Evolutionary conservation across 2,329 filamentous ascomycete species (phyloP), one percentile per base, ranked within the genome.

Genomic region (Verticillium nonalfalfae): DNA sequence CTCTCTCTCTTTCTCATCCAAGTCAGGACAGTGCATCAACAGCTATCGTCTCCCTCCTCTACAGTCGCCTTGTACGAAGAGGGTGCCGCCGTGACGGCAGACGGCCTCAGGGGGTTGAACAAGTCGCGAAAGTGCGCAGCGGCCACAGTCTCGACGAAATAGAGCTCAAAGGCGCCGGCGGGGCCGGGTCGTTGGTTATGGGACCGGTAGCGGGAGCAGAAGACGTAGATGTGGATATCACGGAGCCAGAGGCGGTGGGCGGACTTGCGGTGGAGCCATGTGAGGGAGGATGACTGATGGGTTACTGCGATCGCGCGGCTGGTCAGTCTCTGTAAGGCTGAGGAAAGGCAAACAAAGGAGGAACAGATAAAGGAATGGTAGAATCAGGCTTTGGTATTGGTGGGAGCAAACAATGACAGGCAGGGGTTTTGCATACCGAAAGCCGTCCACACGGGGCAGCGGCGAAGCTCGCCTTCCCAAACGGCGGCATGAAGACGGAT

Each of bases 361-460:
- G 18, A 18, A 34, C 2, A 45, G 15, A 3, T n/a, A 36, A 26
- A 10, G 45, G 34, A 4, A 10, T 4, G 21, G 11, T 11, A 31
- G 35, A 2, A 59, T 4, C 26, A 5, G 26, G 26, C 26, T 31
- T 31, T 31, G 26, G 26, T 31, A 55, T 11, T n/a, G 57, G 54
- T 56, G 67, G 58, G 13, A 13, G 9, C 9, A 13, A 36, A 36
- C 9, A 36, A 36, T 36, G 36, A 31, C 26, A 4, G 26, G 3
- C 26, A 31, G 26, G 26, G 26, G 26, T 31, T 5, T 31, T 31
- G 26, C 79, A 33, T 74, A 86, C 85, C 74, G 66, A 88, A 88
- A 2, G 85, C 85, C 2, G 85, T 88, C 85, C 85, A 88, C 9
- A 88, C 78, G 1, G 85, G 85, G 66, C 83, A 85, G 58, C 75